Base-by-base conservation (phyloP, 2,329 filamentous ascomycete genomes). In the Nothomitra cinnamomea region DNA sequence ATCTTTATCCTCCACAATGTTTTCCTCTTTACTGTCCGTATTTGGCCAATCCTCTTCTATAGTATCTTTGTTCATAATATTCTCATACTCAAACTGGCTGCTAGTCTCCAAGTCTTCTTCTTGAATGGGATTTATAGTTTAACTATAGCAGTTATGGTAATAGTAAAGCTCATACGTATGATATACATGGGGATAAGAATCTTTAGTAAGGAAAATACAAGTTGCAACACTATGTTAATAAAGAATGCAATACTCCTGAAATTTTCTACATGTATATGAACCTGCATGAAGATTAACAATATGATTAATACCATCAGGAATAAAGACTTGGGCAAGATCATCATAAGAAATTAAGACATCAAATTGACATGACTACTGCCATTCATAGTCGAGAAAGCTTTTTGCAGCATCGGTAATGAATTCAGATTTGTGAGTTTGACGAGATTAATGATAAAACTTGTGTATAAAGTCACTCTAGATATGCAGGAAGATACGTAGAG, bases 241-340 rank as follows among this genome's bases (percentile, higher is more conserved):
- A 49, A n/a, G 45, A 15, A 49, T 49, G 5, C 21, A 12, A 49
- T 49, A 21, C 45, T 49, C 45, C n/a, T 49, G 15, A n/a, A 49
- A 49, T 21, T 36, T 19, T 13, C 19, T 32, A 32, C 48, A 51
- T 17, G 8, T 24, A 35, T 21, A 51, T 24, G 48, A 24, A 17
- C 35, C 2, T 17, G 21, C 21, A 15, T 17, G 15, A 19, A 51
- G 24, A 15, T 51, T 51, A 51, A 51, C 48, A 51, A 51, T 7
- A 40, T 36, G 19, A 40, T 17, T 51, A 25, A 35, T 4, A 28
- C 22, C 48, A 51, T 51, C 48, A 24, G 48, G 48, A 51, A 51
- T 35, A 51, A 51, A 51, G 6, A 51, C 48, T 28, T 51, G 48
- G 12, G 35, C 48, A 17, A 51, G 17, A 12, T 7, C 48, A n/a